phyloP scores from a whole-genome alignment of 768 basidiomycete species.

The Auricularia auricula-judae region DNA sequence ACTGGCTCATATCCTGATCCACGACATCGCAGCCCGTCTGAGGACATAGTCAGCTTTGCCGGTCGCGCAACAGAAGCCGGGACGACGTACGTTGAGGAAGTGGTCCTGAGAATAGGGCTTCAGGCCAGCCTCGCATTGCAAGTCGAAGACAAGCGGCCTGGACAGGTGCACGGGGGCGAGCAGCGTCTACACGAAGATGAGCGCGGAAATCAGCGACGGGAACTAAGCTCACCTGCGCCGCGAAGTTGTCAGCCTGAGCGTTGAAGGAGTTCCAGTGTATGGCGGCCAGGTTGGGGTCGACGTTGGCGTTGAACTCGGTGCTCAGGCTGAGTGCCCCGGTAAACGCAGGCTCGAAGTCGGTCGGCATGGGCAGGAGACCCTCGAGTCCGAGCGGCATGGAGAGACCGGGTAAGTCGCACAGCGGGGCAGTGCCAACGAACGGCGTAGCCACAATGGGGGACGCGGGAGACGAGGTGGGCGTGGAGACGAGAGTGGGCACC shows the following conservation, averaged over 20 bases:
- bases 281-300: too few relatives aligned
- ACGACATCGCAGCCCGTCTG: too few relatives aligned
- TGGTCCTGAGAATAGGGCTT: too few relatives aligned
- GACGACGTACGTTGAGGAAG: too few relatives aligned
- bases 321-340: background rate
- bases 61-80: too few relatives aligned
- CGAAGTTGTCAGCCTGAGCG: background rate
- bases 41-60: too few relatives aligned
- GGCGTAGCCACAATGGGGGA: background rate
- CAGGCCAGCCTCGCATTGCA: too few relatives aligned
- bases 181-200: background rate
- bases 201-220: too few relatives aligned
- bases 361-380: background rate
- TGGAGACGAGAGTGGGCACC: background rate
- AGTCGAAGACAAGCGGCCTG: too few relatives aligned
- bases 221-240: too few relatives aligned
- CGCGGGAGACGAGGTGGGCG: background rate
- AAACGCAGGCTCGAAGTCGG: background rate
- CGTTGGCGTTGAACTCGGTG: background rate
- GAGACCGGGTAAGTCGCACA: background rate
- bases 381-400: background rate
- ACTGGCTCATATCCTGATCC: too few relatives aligned
- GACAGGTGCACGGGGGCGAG: too few relatives aligned
- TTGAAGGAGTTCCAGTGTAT: background rate
- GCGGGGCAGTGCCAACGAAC: background rate